Evolutionary conservation across 805 yeast genomes (phyloP), one percentile per base, ranked within the genome.

Genomic region (Yamadazyma endophytica): DNA sequence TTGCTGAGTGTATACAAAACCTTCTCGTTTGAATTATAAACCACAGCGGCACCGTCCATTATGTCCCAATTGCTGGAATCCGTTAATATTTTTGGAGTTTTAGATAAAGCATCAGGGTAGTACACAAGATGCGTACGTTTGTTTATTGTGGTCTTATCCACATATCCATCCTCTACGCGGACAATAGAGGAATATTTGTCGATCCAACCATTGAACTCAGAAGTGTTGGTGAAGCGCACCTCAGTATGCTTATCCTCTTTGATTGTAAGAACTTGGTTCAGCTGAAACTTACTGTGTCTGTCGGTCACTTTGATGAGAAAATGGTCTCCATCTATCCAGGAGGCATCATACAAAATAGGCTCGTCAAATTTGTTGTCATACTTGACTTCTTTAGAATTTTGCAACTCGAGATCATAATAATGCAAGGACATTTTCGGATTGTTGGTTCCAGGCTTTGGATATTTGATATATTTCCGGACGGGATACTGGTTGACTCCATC

Each of bases 31-130:
- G 49, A 39, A 37, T 78, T 74, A 46, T 59, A 78, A 0, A 80
- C 71, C 3, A 78, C 61, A 3, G 82, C 79, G 1, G 87, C 87
- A 14, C 64, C 37, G 13, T 40, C 70, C 14, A 75, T 80, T 4
- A 92, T 92, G 50, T 90, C 96, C 94, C 95, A 90, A 1, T 71
- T 58, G 11, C 95, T 92, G 3, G 56, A 36, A 0, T 40, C 29
- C 4, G 94, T 64, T n/a, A 81, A 49, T 6, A 79, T 52, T 23
- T 68, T 68, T 1, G 77, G 75, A 2, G 50, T 48, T 0, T 51
- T 41, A 9, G 72, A 45, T 6, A 52, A 43, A 2, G 85, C 73
- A 6, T 88, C 82, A 3, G 82, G 64, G 52, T 76, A 92, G 52
- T 79, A 84, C 0, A 84, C 97, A 37, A 92, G 61, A 53, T 89